Base-by-base conservation (phyloP, 768 basidiomycete species). In the Ramaria sp. region DNA sequence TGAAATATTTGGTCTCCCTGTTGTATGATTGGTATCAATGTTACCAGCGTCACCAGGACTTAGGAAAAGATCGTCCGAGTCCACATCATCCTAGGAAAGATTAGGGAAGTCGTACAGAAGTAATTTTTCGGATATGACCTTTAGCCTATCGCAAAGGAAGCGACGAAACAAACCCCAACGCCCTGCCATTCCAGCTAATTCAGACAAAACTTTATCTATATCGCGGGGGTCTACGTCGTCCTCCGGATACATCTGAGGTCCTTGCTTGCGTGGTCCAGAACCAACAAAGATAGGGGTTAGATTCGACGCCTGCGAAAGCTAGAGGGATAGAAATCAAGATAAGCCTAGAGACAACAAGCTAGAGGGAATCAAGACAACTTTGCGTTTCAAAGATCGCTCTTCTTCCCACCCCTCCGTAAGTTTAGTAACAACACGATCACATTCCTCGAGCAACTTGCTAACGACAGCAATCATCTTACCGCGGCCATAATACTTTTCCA, bases 401-500 rank as follows among this genome's bases (percentile, higher is more conserved):
- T 96, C 93, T 61, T 88, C 88, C 95, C 96, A 99, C 18, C 83
- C 79, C 43, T 82, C 79, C 3, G 91, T 69, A 1, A 95, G 71
- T 24, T 75, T 75, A 60, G 79, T 78, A 0, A 90, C 83, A 16
- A 95, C 86, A 30, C 82, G 74, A 67, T 97, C 95, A 52, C 88
- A 88, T 64, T 98, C 94, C 55, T 83, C 78, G 47, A 96, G 67
- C 7, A 99, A 72, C 41, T 82, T 76, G 22, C 75, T 70, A 1
- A 93, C 78, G 12, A 95, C 91, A 34, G 69, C 77, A 39, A 74
- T 70, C 95, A 98, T 98, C 66, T 86, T 85, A 0, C 91, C 88
- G 8, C 67, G 61, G 0, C 96, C 96, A 62, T 99, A 99, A 69
- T 99, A 98, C 69, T 96, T 98, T 64, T 97, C 95, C 0, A 99